Percentiles rank a stretch among this genome's conserved stretches.
phyloP scores from a whole-genome alignment of 192 early-diverging fungal species.

The Diversispora eburnea region DNA sequence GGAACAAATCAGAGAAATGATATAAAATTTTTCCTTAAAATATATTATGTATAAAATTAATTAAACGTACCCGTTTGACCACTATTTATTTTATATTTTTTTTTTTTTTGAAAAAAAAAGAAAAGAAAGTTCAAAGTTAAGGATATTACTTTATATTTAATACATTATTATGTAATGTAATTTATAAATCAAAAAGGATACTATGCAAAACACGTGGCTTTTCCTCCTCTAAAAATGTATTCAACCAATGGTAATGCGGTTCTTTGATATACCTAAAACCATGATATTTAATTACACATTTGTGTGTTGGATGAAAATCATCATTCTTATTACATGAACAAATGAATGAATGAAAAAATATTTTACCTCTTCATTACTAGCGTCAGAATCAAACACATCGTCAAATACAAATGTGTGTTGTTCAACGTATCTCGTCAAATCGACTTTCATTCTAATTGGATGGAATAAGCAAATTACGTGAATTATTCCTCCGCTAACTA shows the following conservation, averaged over 20 bases:
- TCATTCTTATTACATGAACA: neutral
- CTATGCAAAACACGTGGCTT: conserved; percentile 99
- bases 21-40: neutral
- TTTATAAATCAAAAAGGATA: conserved; percentile 39
- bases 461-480: neutral
- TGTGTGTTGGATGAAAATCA: neutral
- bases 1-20: neutral
- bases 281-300: neutral
- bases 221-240: conserved; percentile 93
- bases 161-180: neutral
- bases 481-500: neutral
- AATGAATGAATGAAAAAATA: neutral
- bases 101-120: conserved; percentile 5
- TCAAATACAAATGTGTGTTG: conserved; percentile 94
- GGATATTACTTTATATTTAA: neutral
- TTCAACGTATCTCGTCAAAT: conserved; percentile 93
- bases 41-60: neutral
- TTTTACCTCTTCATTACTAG: conserved; percentile 74
- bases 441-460: conserved; percentile 76
- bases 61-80: conserved; percentile 67
- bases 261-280: conserved; percentile 67
- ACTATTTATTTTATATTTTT: conserved; percentile 31
- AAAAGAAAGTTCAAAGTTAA: conserved; percentile 1
- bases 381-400: conserved; percentile 87
- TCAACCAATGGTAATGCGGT: conserved; percentile 93